Evolutionary conservation across 257 asterid species (phyloP).

Genomic region (Rubia yunnanensis): DNA sequence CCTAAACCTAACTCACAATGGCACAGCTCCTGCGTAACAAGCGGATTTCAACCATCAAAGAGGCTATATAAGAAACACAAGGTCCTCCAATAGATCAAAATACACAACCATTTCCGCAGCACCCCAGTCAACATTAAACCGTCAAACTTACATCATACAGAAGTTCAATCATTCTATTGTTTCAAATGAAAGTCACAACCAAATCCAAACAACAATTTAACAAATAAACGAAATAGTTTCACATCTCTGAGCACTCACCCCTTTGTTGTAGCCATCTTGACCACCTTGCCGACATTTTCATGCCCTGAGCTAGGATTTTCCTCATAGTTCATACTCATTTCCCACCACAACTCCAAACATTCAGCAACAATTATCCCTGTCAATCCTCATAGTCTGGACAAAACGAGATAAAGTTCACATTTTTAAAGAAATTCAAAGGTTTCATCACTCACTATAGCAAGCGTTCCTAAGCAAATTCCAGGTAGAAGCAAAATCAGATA

Average conservation of each 20-base stretch:
- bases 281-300: slow-evolving; percentile 19
- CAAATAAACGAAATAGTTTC: not conserved
- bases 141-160: not conserved
- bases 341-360: slow-evolving; percentile 3
- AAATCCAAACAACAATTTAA: not conserved
- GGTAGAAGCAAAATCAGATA: slow-evolving; percentile 74
- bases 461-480: slow-evolving; percentile 85
- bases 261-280: slow-evolving; percentile 17
- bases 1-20: not conserved
- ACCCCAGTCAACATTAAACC: not conserved
- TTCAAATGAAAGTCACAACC: not conserved
- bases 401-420: not conserved
- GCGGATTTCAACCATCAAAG: not conserved
- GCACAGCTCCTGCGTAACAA: not conserved
- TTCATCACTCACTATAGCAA: slow-evolving; percentile 91
- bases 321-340: slow-evolving; percentile 19
- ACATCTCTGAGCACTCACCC: slow-evolving; percentile 18
- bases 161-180: not conserved
- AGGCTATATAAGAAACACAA: not conserved
- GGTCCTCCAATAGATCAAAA: not conserved
- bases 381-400: not conserved
- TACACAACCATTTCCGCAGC: not conserved
- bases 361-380: not conserved
- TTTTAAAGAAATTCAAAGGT: slow-evolving; percentile 48
- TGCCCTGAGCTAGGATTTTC: slow-evolving; percentile 8